Conservation (phyloP, 768 basidiomycete species). For the Tulasnella sp. region DNA sequence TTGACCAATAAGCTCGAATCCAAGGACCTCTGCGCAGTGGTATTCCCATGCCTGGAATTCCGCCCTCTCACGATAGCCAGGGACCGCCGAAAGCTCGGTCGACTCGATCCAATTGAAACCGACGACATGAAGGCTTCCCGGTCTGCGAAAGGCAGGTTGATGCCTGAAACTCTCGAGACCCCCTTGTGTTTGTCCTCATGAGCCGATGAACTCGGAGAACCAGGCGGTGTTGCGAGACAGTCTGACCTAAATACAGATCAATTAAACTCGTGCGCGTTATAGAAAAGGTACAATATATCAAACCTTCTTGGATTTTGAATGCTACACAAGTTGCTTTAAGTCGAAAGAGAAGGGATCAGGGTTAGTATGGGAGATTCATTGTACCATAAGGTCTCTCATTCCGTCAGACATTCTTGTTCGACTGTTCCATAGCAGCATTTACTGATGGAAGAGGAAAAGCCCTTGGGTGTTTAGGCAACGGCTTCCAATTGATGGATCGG, state of each 20-base stretch:
- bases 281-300: too few relatives aligned
- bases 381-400: too few relatives aligned
- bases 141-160: not conserved
- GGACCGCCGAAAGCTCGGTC: not conserved
- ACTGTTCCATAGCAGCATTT: too few relatives aligned
- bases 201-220: not conserved
- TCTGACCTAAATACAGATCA: not conserved
- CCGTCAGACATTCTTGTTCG: too few relatives aligned
- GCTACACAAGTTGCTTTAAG: too few relatives aligned
- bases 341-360: too few relatives aligned
- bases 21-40: not conserved
- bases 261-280: too few relatives aligned
- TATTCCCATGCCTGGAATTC: not conserved
- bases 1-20: not conserved
- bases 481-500: too few relatives aligned
- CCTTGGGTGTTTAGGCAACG: too few relatives aligned
- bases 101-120: not conserved
- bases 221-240: not conserved
- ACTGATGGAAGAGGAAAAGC: too few relatives aligned
- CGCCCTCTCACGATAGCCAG: not conserved
- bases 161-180: not conserved
- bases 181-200: not conserved
- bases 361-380: too few relatives aligned
- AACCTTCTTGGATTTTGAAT: too few relatives aligned
- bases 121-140: not conserved